Percentiles rank a stretch among this genome's conserved stretches.
These are phyloP conservation scores for Escovopsis weberi DNA, from an alignment of 2,329 filamentous ascomycete genomes.

Conservation along the genomic window DNA sequence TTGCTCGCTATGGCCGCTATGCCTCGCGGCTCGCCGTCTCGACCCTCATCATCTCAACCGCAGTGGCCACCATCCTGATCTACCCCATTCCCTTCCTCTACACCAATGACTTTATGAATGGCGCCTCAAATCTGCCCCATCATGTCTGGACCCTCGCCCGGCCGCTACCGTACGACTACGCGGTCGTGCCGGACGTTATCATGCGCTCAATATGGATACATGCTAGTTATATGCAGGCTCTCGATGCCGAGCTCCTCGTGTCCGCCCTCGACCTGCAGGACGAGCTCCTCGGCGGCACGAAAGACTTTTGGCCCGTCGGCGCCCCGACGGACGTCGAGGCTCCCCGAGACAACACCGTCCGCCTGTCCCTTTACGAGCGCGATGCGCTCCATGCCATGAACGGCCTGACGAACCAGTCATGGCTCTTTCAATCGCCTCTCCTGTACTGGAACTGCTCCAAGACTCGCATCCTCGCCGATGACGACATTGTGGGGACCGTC, in stretches of 20 bases:
- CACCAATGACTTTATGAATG: constrained; percentile 55
- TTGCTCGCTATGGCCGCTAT: constrained; percentile 55
- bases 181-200: constrained; percentile 51
- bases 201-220: constrained; percentile 76
- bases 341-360: constrained; percentile 11
- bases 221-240: constrained; percentile 64
- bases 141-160: constrained; percentile 71
- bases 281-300: constrained; percentile 47
- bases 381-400: constrained; percentile 45
- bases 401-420: constrained; percentile 46
- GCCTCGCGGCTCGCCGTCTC: constrained; percentile 60
- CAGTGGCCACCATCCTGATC: constrained; percentile 52
- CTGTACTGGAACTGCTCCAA: constrained; percentile 65
- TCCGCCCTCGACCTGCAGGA: constrained; percentile 58
- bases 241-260: constrained; percentile 49
- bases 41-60: constrained; percentile 60
- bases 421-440: constrained; percentile 72
- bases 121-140: constrained; percentile 56
- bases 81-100: constrained; percentile 67
- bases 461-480: constrained; percentile 42
- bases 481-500: constrained; percentile 52
- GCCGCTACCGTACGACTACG: constrained; percentile 38
- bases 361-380: constrained; percentile 30
- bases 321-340: constrained; percentile 7
- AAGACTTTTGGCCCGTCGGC: constrained; percentile 35